Evolutionary conservation across 2,329 filamentous ascomycete species (phyloP), one percentile per base, ranked within the genome.

Genomic region (Xylaria sp.): DNA sequence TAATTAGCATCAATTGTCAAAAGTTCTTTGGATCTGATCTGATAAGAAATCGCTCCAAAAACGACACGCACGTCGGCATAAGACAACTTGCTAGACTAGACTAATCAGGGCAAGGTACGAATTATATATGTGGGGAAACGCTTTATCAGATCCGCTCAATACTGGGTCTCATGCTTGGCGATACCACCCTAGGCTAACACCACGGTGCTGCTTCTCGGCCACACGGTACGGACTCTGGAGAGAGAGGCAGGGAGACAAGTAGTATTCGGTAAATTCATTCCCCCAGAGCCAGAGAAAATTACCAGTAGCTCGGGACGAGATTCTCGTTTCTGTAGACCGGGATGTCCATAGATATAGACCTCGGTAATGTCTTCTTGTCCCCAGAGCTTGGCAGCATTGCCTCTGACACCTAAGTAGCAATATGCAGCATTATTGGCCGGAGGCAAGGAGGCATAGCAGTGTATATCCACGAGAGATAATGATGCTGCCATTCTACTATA

Each of bases 91-190:
- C 17, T 36, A 25, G 36, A 56, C 65, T 67, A 62, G 13, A 56
- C 61, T 44, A 7, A 60, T 25, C 20, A 9, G 22, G 54, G 57
- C 39, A 44, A 61, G 62, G 63, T 58, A 62, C 25, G 3, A 25
- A 25, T 17, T 17, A 4, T 9, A 4, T 9, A 39, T 68, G 70
- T 70, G 68, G 65, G 42, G 65, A 68, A 67, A 69, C 69, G 53
- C 58, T 61, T 75, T 75, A 75, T 75, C 74, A 72, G 74, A 75
- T 75, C 74, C 74, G 74, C 71, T 67, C 45, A 31, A 59, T 69
- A 51, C 72, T 71, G 69, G 73, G 72, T 47, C 31, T 39, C 47
- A 27, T 68, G 62, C 58, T 27, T 65, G 17, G 31, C 15, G 53
- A 57, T 65, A 65, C 42, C n/a, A 31, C 1, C 25, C 38, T 15